Evolutionary conservation across 306 rosid species (phyloP), one percentile per base, ranked within the genome.

Genomic region (Phaseolus lunatus): DNA sequence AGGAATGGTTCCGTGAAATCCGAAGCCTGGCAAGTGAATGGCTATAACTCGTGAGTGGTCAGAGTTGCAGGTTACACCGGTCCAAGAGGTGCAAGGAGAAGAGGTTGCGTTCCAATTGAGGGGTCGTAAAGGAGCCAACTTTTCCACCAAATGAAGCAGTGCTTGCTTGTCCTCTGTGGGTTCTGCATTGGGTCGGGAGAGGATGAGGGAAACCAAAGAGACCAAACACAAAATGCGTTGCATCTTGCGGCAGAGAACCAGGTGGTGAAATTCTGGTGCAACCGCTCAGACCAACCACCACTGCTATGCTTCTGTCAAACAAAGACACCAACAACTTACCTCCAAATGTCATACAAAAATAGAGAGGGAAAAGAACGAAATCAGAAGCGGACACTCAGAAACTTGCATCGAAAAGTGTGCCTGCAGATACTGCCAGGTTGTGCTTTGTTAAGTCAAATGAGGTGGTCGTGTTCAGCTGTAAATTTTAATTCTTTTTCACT

Each of bases 1-100:
- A 1, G 98, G 98, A 68, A 93, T 87, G 27, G 86, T 82, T 13
- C 98, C 98, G 45, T 78, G 81, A 76, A 93, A 93, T 10, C 98
- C 98, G 18, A 91, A 80, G 2, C 89, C 93, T 4, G 96, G 98
- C 45, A 93, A 80, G 14, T 93, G 84, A 44, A 93, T 85, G 37
- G 89, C 88, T 11, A 81, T 50, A 9, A 93, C 88, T 11, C 85
- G 83, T 7, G 97, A 84, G 45, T 78, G 62, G 5, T 87, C 90
- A 49, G 44, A 61, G 65, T 77, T 79, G 49, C 98, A 93, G 75
- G 91, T 87, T 39, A 91, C 86, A 19, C 98, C 98, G 71, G 86
- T 90, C 98, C 98, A 93, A 80, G 45, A 45, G 72, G 67, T 76
- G 61, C 98, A 91, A 6, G 82, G 88, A 1, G 89, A 84, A 67